Evolutionary conservation across 768 basidiomycete species (phyloP), one percentile per base, ranked within the genome.

Genomic region (Suillus americanus): DNA sequence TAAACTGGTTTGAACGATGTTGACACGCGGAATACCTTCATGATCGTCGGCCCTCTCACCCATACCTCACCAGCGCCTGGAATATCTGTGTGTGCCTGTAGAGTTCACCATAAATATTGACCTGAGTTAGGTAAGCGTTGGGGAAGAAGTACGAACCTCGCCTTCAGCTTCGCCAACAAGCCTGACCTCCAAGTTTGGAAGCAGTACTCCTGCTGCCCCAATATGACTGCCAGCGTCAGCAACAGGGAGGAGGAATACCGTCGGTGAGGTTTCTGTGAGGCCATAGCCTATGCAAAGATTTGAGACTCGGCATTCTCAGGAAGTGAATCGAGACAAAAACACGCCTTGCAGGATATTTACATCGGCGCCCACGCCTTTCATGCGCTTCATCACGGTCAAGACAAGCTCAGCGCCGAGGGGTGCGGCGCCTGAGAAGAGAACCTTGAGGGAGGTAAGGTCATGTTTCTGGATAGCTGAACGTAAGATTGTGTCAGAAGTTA

Each of bases 241-340:
- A 0, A 72, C 57, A 1, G 85, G 80, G 9, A 91, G 79, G 3
- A 90, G 66, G 66, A 88, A 86, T 0, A 87, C 82, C 0, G 87
- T 87, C 0, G 91, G 92, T 0, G 91, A 90, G 1, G 92, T 94
- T 76, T 95, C 94, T 1, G 92, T 94, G 23, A 94, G 80, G 33
- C 94, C 90, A 63, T 88, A 93, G 1, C 89, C 90, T 88, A 68
- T 55, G 16, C 50, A 59, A 43, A 68, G 43, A 61, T 35, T 3
- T 56, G 37, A 60, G 45, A 55, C 37, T 10, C 33, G 16, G 13
- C 16, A 20, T n/a, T 57, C 38, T 38, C 18, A 7, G 5, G 18
- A 59, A 16, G 5, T 33, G 8, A 28, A 40, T 14, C 25, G 4
- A 10, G 23, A 37, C 41, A 16, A 23, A 37, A 41, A 62, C 71